Percentiles rank a stretch among this genome's conserved stretches.
These are phyloP conservation scores for Arthroderma sp. DNA, from an alignment of 2,329 filamentous ascomycete species.

Conservation along the genomic window DNA sequence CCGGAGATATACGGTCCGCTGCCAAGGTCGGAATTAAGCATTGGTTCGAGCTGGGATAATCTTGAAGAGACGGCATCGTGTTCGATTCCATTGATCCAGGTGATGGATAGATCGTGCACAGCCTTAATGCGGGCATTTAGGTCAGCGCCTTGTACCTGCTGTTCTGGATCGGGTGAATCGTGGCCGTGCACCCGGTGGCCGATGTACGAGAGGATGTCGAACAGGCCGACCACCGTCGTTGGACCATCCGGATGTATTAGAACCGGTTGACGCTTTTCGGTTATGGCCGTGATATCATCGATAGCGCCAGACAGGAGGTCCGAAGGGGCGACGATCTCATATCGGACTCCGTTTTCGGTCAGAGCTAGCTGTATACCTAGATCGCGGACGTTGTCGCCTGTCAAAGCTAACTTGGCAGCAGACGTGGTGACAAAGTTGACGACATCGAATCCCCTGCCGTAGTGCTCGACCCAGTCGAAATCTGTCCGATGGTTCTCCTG, in stretches of 20 bases:
- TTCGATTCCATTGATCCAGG: neutral
- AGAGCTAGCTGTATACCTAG: conserved; percentile 26
- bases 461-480: conserved; percentile 61
- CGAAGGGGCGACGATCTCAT: conserved; percentile 12
- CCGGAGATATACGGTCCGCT: conserved; percentile 25
- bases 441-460: conserved; percentile 75
- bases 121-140: conserved; percentile 16
- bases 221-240: conserved; percentile 17
- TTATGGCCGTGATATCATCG: neutral
- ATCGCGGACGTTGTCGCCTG: conserved; percentile 19
- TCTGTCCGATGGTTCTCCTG: conserved; percentile 62
- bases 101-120: neutral
- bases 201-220: conserved; percentile 22
- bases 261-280: neutral
- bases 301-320: conserved; percentile 1
- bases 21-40: conserved; percentile 9
- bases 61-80: neutral
- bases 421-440: conserved; percentile 33
- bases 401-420: conserved; percentile 17
- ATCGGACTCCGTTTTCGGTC: conserved; percentile 28
- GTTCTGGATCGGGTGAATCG: conserved; percentile 8
- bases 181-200: conserved; percentile 9
- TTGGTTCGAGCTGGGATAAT: conserved; percentile 4
- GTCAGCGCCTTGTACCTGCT: conserved; percentile 17
- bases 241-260: conserved; percentile 17